Evolutionary conservation across 2,329 filamentous ascomycete species (phyloP).

Genomic region (Sclerotinia glacialis): DNA sequence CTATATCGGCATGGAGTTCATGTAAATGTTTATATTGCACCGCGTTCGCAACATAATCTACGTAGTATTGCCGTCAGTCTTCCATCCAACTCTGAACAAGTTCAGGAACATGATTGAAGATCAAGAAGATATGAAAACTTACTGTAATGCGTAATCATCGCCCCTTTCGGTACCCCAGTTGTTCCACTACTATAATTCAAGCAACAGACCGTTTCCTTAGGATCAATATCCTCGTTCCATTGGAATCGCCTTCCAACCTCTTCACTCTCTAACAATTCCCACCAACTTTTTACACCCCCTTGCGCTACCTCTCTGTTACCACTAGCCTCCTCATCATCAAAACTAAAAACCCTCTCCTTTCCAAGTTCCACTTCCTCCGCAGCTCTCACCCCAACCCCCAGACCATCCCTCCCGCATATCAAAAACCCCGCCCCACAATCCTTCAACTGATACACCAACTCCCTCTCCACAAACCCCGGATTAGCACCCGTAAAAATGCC

Average conservation of each 20-base stretch:
- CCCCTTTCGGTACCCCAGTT: slow-evolving; percentile 80
- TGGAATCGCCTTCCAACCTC: slow-evolving; percentile 55
- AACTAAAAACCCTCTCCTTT: slow-evolving; percentile 58
- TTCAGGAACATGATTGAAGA: neutral
- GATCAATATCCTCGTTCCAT: slow-evolving; percentile 52
- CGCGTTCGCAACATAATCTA: slow-evolving; percentile 29
- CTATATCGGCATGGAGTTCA: slow-evolving; percentile 51
- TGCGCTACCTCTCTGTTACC: slow-evolving; percentile 40
- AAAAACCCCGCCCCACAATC: slow-evolving; percentile 68
- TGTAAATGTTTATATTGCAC: slow-evolving; percentile 53
- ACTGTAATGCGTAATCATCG: slow-evolving; percentile 64
- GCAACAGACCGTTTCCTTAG: slow-evolving; percentile 51
- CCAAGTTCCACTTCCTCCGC: slow-evolving; percentile 57
- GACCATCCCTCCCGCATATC: slow-evolving; percentile 57
- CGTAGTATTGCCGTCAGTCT: neutral
- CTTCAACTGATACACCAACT: slow-evolving; percentile 71
- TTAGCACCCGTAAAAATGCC: slow-evolving; percentile 55
- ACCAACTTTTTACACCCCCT: slow-evolving; percentile 59
- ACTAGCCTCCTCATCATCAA: slow-evolving; percentile 54
- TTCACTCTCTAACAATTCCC: slow-evolving; percentile 53
- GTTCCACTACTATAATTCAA: slow-evolving; percentile 73
- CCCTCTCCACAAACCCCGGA: slow-evolving; percentile 61
- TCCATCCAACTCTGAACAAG: neutral
- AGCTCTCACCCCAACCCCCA: slow-evolving; percentile 65
- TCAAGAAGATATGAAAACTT: neutral